Evolutionary conservation across 2,329 filamentous ascomycete species (phyloP).

Genomic region (Colletotrichum sp.): DNA sequence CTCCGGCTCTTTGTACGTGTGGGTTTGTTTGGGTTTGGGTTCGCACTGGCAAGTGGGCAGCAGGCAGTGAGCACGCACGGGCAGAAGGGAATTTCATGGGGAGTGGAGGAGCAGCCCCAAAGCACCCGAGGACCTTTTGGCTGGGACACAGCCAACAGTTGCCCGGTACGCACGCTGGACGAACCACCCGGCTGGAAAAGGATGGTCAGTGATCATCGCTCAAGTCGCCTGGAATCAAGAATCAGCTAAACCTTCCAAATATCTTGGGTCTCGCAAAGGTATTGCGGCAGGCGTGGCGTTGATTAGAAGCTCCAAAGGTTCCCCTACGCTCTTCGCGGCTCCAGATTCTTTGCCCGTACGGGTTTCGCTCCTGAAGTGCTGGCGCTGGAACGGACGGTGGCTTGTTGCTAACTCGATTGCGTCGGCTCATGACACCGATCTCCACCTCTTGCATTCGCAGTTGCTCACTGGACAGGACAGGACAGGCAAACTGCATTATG

Average conservation of each 20-base stretch:
- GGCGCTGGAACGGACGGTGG: background rate
- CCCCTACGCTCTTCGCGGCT: background rate
- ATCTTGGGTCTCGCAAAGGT: background rate
- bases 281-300: background rate
- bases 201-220: slow-evolving; percentile 2
- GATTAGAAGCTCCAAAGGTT: background rate
- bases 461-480: background rate
- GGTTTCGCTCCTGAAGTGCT: background rate
- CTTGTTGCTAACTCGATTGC: background rate
- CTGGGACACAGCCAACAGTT: background rate
- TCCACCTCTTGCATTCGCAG: background rate
- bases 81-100: background rate
- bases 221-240: background rate
- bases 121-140: background rate
- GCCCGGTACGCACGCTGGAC: background rate
- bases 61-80: background rate
- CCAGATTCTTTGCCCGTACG: background rate
- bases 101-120: background rate
- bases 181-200: slow-evolving; percentile 11
- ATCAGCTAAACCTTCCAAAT: background rate
- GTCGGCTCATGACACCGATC: background rate
- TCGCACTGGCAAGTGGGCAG: background rate
- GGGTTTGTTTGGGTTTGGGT: background rate
- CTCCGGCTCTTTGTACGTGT: slow-evolving; percentile 4
- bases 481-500: background rate